Conservation (phyloP, 495 filamentous ascomycete genomes). For the Penicillium coprophilum region DNA sequence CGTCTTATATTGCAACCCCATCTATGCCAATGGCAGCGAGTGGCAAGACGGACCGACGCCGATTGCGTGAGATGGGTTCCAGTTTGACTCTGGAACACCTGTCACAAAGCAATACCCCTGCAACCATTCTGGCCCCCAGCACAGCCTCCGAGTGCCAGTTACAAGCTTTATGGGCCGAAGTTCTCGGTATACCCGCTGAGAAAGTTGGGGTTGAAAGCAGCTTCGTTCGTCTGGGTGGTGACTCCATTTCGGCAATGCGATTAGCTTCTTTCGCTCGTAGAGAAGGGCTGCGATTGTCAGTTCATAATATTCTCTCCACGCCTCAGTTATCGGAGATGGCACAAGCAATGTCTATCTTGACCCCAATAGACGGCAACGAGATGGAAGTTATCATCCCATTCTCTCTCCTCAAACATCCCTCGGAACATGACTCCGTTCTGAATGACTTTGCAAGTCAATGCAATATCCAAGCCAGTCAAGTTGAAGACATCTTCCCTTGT, state of each 20-base stretch:
- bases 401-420: background rate
- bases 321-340: background rate
- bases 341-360: background rate
- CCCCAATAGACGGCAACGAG: background rate
- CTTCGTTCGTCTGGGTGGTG: background rate
- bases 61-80: background rate
- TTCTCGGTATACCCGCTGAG: background rate
- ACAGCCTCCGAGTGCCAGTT: background rate
- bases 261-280: background rate
- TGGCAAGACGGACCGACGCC: background rate
- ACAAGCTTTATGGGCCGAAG: background rate
- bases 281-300: background rate
- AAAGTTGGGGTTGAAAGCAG: background rate
- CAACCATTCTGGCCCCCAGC: background rate
- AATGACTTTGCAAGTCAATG: background rate
- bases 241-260: background rate
- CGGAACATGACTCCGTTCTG: background rate
- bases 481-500: constrained; percentile 3
- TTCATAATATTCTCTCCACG: background rate
- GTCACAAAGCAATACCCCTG: background rate
- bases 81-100: background rate
- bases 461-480: background rate
- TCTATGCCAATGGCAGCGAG: too few species aligned
- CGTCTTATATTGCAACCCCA: too few species aligned
- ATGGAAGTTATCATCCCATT: background rate